Percentiles rank a stretch among this genome's conserved stretches.
These are phyloP conservation scores for Exophiala alcalophila DNA, from an alignment of 2,329 filamentous ascomycete genomes.

Conservation along the genomic window DNA sequence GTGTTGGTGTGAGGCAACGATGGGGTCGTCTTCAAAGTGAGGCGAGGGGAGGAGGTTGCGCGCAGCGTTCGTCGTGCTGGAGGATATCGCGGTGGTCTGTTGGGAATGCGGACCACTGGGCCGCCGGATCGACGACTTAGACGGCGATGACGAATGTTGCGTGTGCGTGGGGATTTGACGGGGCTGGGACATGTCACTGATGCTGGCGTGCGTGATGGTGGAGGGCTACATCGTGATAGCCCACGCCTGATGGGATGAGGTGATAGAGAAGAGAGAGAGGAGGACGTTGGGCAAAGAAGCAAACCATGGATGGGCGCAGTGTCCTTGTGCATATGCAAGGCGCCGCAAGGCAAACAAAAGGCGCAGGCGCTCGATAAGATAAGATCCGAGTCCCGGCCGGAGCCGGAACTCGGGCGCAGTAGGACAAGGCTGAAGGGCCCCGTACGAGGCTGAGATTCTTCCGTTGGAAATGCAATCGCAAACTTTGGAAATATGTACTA, in stretches of 20 bases:
- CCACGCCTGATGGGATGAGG: neutral
- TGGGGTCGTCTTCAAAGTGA: constrained; percentile 27
- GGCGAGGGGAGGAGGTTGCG: constrained; percentile 26
- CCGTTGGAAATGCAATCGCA: too few relatives aligned
- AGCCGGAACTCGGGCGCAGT: too few relatives aligned
- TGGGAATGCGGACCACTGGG: constrained; percentile 16
- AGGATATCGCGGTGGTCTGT: too few relatives aligned
- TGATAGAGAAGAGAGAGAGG: neutral
- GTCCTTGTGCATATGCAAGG: constrained; percentile 2
- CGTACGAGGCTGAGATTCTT: constrained; percentile 8
- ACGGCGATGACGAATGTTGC: constrained; percentile 29
- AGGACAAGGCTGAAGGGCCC: too few relatives aligned
- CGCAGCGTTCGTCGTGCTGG: neutral
- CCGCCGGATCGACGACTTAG: constrained; percentile 29
- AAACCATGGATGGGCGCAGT: too few relatives aligned
- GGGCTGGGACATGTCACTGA: constrained; percentile 25
- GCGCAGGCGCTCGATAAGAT: too few relatives aligned
- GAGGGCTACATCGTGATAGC: constrained; percentile 12
- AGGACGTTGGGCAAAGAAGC: too few relatives aligned
- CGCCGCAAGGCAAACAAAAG: constrained; percentile 9
- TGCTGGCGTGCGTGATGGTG: neutral
- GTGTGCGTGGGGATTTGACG: constrained; percentile 24
- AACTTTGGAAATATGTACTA: too few relatives aligned
- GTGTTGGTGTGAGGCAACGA: constrained; percentile 15
- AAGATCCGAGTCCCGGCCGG: too few relatives aligned